These are phyloP conservation scores for Nicotiana otophora DNA, from an alignment of 257 asterid genomes.

Conservation along the genomic window DNA sequence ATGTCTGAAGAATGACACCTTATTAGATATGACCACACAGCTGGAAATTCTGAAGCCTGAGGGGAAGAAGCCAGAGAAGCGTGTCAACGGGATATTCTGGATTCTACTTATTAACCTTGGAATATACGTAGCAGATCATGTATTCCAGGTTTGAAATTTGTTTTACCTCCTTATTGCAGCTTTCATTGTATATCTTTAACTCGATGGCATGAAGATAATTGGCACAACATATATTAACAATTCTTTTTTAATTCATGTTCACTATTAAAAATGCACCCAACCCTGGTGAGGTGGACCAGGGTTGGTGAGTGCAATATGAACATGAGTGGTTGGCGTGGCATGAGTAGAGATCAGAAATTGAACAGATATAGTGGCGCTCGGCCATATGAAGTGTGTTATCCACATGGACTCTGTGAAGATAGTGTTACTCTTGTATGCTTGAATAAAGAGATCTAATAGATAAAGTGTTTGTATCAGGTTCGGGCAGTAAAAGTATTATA, in stretches of 20 bases:
- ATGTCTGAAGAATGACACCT: constrained; percentile 26
- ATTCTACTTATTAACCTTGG: constrained; percentile 82
- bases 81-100: constrained; percentile 83
- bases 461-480: constrained; percentile 40
- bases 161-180: background rate
- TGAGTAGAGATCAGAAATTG: background rate
- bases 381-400: background rate
- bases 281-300: background rate
- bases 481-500: constrained; percentile 60
- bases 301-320: background rate
- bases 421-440: constrained; percentile 2
- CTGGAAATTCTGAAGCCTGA: constrained; percentile 72
- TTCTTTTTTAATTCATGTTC: background rate
- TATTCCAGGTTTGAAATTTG: constrained; percentile 57
- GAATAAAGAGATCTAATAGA: background rate
- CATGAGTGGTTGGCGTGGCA: background rate
- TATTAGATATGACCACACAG: constrained; percentile 73
- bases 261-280: background rate
- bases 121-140: constrained; percentile 71
- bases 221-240: background rate
- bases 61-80: constrained; percentile 59
- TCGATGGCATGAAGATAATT: background rate
- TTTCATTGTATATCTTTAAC: background rate
- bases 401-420: background rate
- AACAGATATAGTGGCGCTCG: background rate